A percentile compares a stretch with the other conserved stretches of the same genome.
phyloP scores from a whole-genome alignment of 2,329 filamentous ascomycete species.

The Monosporascus sp. region DNA sequence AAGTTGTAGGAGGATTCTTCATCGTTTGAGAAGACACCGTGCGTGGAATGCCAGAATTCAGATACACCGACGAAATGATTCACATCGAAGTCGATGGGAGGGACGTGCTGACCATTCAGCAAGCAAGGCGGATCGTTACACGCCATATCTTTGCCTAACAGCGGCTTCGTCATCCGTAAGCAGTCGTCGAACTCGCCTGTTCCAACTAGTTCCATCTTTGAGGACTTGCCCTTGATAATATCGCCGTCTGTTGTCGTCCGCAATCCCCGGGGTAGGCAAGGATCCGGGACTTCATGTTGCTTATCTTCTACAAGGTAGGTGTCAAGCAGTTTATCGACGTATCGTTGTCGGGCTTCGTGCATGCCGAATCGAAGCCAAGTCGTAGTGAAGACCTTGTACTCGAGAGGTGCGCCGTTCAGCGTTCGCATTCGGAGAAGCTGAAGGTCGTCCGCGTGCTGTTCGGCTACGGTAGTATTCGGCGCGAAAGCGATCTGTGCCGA shows the following conservation, averaged over 20 bases:
- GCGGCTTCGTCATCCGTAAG: constrained; percentile 71
- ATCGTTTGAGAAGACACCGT: constrained; percentile 82
- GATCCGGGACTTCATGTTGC: constrained; percentile 72
- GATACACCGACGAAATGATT: constrained; percentile 98
- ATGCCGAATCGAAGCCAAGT: constrained; percentile 98
- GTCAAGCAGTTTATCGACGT: constrained; percentile 71
- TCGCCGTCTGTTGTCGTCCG: constrained; percentile 70
- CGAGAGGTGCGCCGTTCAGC: constrained; percentile 68
- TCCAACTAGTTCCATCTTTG: constrained; percentile 61
- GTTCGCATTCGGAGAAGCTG: constrained; percentile 82
- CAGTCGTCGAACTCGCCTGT: constrained; percentile 88
- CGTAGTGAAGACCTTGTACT: constrained; percentile 89
- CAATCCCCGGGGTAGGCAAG: constrained; percentile 79
- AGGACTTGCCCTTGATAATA: constrained; percentile 33
- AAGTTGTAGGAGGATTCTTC: constrained; percentile 80
- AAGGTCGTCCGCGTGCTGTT: constrained; percentile 84
- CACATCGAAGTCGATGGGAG: constrained; percentile 92
- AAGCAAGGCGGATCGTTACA: constrained; percentile 83
- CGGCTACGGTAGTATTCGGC: constrained; percentile 84
- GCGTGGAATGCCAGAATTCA: constrained; percentile 98
- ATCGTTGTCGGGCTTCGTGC: constrained; percentile 82
- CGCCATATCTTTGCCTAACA: constrained; percentile 83
- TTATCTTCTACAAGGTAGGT: constrained; percentile 51
- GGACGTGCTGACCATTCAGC: constrained; percentile 85
- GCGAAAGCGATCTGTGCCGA: constrained; percentile 98